Percentiles rank a stretch among this genome's conserved stretches.
Conservation (phyloP, 805 yeast species). For the Nakazawaea ambrosiae region DNA sequence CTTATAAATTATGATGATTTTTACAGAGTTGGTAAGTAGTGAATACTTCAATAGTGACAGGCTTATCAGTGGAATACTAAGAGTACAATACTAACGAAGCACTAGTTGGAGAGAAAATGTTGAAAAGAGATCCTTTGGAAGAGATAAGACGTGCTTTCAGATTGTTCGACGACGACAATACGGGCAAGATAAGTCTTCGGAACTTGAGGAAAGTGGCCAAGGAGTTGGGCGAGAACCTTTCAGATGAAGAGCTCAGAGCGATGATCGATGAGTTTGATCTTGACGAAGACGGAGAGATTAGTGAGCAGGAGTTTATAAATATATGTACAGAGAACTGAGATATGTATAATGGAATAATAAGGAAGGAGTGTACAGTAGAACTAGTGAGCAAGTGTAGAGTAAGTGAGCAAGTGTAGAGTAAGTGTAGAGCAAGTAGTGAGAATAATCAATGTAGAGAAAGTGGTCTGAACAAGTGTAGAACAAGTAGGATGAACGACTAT, state of each 20-base stretch:
- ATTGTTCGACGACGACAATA: slow-evolving; percentile 79
- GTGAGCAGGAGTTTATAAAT: slow-evolving; percentile 84
- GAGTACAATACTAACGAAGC: neutral
- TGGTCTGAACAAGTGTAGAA: neutral
- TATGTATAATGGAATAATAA: no score
- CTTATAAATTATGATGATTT: slow-evolving; percentile 78
- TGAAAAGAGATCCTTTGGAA: slow-evolving; percentile 85
- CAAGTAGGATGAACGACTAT: no score
- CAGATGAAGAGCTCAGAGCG: slow-evolving; percentile 89
- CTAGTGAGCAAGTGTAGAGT: neutral
- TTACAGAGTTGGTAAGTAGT: slow-evolving; percentile 55
- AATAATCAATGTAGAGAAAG: neutral
- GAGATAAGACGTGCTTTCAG: slow-evolving; percentile 87
- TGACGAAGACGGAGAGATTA: slow-evolving; percentile 93
- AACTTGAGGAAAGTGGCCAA: slow-evolving; percentile 85
- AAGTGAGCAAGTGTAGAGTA: neutral
- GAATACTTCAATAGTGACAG: no score
- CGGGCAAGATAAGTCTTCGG: slow-evolving; percentile 78
- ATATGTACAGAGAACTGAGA: slow-evolving; percentile 66
- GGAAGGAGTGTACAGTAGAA: no score
- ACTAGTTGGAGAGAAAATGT: slow-evolving; percentile 69
- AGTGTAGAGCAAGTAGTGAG: neutral
- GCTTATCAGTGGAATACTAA: neutral
- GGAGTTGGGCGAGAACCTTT: slow-evolving; percentile 85
- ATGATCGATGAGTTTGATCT: slow-evolving; percentile 97